Evolutionary conservation across 2,329 filamentous ascomycete genomes (phyloP).

Genomic region (Blastomyces silverae): DNA sequence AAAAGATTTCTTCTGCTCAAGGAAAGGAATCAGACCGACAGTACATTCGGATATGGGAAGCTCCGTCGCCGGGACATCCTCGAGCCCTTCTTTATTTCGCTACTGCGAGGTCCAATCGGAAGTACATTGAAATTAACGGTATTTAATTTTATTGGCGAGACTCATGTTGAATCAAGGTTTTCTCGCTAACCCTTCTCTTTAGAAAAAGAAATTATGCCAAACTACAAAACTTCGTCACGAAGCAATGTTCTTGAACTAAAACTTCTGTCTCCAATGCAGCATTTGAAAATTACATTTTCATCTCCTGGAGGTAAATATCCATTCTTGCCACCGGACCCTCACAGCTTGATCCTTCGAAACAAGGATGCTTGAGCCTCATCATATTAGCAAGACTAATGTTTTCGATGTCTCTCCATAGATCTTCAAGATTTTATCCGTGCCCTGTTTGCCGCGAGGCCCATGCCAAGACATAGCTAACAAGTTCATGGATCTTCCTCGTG

Average conservation of each 20-base stretch:
- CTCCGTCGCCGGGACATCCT: neutral
- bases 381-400: neutral
- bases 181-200: neutral
- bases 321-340: neutral
- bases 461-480: neutral
- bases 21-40: conserved; percentile 19
- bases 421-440: conserved; percentile 4
- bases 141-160: neutral
- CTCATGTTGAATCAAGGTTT: neutral
- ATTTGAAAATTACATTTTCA: conserved; percentile 9
- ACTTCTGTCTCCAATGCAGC: conserved; percentile 1
- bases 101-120: conserved; percentile 8
- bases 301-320: neutral
- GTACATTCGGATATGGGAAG: conserved; percentile 19
- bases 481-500: neutral
- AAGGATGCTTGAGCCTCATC: neutral
- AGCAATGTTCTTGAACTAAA: conserved; percentile 2
- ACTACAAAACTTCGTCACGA: neutral
- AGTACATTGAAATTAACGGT: conserved; percentile 19
- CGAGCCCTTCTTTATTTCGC: conserved; percentile 15
- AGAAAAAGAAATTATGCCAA: conserved; percentile 5
- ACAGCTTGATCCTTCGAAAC: neutral
- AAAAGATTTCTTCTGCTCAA: conserved; percentile 17
- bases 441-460: neutral
- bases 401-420: neutral